Base-by-base conservation (phyloP, 2,329 filamentous ascomycete species). In the Apiospora sp. region DNA sequence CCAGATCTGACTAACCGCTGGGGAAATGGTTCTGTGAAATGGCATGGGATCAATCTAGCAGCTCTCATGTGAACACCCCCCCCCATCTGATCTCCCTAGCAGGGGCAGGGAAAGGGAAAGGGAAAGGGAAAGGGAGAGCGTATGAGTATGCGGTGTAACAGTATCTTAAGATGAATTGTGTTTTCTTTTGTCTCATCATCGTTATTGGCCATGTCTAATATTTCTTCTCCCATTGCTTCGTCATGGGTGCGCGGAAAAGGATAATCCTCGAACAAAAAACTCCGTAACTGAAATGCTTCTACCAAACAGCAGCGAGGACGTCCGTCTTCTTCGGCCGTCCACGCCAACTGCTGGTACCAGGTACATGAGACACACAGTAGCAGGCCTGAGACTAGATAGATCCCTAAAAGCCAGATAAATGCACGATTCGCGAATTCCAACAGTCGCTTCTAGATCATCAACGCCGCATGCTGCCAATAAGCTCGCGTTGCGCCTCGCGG, bases 401-500 rank as follows among this genome's bases (percentile, higher is more conserved):
- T n/a, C 7, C 30, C 58, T 64, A 3, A 10, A 64, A 64, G 34
- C 30, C 58, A 41, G 58, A 41, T 41, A 41, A n/a, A 37, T n/a
- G 58, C 12, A 64, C 8, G 58, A 64, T 13, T 22, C 19, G 16
- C 13, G 16, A 61, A 61, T 37, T 30, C 58, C 34, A 22, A 10
- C 13, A 4, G 16, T 48, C 51, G 24, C 24, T 48, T 27, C 24
- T 41, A 64, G 58, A 67, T 77, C 75, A 78, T 74, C 77, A 37
- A 10, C 37, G 74, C 68, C 70, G 72, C 80, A 81, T 90, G 80
- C 88, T 89, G 37, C 88, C 88, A 74, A 98, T 97, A 85, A 98
- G 92, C 85, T 98, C 96, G 79, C 92, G 88, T 83, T 98, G 96
- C 72, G 94, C 92, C 78, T 94, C 94, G 74, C 93, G 90, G 76